These are phyloP conservation scores for Yamadazyma blattariae DNA, from an alignment of 1,139 yeast genomes.

Conservation along the genomic window DNA sequence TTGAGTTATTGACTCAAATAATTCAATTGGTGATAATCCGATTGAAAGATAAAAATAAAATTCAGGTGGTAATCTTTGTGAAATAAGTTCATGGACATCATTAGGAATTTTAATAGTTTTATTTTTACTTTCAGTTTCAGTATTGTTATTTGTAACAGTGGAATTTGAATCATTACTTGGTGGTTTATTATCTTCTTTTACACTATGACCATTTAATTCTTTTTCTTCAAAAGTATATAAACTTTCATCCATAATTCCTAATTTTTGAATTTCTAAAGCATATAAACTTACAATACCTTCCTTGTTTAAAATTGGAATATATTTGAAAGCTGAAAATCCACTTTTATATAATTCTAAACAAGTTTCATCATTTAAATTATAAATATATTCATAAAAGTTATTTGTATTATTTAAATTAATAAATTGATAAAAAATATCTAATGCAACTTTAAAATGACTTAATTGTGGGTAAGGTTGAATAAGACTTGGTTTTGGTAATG, in stretches of 20 bases:
- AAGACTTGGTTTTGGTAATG: constrained; percentile 44
- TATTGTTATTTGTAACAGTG: neutral
- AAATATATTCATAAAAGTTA: constrained; percentile 37
- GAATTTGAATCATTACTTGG: neutral
- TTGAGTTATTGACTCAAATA: constrained; percentile 66
- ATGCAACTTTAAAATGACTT: constrained; percentile 41
- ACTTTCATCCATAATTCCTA: constrained; percentile 21
- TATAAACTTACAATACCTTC: constrained; percentile 69
- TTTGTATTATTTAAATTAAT: constrained; percentile 22
- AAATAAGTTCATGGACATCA: constrained; percentile 79
- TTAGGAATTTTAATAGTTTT: constrained; percentile 52
- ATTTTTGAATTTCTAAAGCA: constrained; percentile 36
- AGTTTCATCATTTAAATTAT: constrained; percentile 36
- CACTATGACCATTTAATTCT: neutral
- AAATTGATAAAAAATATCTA: constrained; percentile 42
- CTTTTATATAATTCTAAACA: constrained; percentile 36
- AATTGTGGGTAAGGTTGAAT: constrained; percentile 42
- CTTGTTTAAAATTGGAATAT: constrained; percentile 65
- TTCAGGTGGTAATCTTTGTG: constrained; percentile 87
- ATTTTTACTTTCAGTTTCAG: constrained; percentile 1
- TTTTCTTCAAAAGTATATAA: constrained; percentile 9
- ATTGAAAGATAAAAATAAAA: constrained; percentile 75
- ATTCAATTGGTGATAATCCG: constrained; percentile 67
- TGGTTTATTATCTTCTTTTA: neutral
- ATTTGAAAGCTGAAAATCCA: constrained; percentile 42